A percentile compares a stretch with the other conserved stretches of the same genome.
phyloP scores from a whole-genome alignment of 1,284 basidiomycete genomes.

The Papiliotrema laurentii region DNA sequence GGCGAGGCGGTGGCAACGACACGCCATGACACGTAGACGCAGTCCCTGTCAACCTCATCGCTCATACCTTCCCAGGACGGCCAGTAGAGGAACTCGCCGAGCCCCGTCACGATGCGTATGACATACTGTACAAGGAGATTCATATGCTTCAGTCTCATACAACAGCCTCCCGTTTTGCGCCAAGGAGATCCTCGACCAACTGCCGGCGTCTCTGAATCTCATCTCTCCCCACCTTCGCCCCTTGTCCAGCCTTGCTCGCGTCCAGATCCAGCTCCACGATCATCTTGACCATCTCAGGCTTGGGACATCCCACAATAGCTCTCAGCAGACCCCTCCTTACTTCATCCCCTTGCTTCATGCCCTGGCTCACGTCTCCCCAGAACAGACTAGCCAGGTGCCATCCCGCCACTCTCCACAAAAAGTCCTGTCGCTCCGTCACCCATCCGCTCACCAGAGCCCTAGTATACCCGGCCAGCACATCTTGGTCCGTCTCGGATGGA shows the following conservation, averaged over 20 bases:
- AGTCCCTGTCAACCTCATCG: too few species aligned
- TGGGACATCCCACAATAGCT: background rate
- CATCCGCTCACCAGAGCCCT: slow-evolving; percentile 42
- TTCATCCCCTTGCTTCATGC: too few species aligned
- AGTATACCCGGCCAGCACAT: slow-evolving; percentile 57
- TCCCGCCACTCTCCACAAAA: slow-evolving; percentile 66
- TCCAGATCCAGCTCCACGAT: background rate
- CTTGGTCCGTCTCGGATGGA: slow-evolving; percentile 64
- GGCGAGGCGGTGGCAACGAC: too few species aligned
- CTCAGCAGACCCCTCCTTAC: slow-evolving; percentile 1
- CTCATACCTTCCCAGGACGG: too few species aligned
- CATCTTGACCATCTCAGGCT: background rate
- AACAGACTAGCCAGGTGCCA: slow-evolving; percentile 74
- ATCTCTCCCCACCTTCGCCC: background rate
- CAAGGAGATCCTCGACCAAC: background rate
- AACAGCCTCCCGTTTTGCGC: background rate
- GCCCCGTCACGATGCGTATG: too few species aligned
- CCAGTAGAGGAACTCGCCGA: too few species aligned
- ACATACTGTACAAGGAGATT: too few species aligned
- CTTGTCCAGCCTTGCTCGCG: background rate
- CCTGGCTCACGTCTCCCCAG: slow-evolving; percentile 52
- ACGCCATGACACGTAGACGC: too few species aligned
- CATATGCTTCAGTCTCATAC: background rate
- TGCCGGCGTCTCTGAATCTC: background rate
- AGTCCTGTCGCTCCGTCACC: slow-evolving; percentile 45